Percentiles rank a stretch among this genome's conserved stretches.
phyloP scores from a whole-genome alignment of 163 green algal species.

The Volvox carteri region DNA sequence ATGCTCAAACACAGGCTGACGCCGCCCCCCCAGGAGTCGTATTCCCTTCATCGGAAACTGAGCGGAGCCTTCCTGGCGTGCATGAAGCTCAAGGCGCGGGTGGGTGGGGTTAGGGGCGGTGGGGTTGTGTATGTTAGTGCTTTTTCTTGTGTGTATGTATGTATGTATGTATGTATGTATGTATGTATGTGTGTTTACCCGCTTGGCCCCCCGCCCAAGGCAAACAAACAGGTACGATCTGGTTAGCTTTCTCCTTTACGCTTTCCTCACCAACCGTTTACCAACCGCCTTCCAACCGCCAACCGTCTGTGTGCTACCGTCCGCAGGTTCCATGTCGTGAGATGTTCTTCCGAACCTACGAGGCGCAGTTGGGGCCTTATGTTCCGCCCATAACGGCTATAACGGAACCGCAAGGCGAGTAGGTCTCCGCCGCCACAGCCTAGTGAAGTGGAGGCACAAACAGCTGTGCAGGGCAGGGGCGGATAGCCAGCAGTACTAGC shows the following conservation, averaged over 20 bases:
- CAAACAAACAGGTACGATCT: too few relatives aligned
- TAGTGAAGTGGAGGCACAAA: too few relatives aligned
- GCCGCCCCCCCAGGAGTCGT: conserved; percentile 94
- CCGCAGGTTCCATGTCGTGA: conserved; percentile 73
- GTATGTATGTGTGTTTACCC: too few relatives aligned
- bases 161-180: too few relatives aligned
- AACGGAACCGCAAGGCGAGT: too few relatives aligned
- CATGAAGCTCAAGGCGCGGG: conserved; percentile 90
- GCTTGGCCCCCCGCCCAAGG: too few relatives aligned
- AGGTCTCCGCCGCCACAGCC: too few relatives aligned
- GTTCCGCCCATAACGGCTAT: conserved; percentile 2
- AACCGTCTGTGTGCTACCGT: neutral
- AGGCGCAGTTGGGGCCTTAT: conserved; percentile 31
- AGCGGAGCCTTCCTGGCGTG: conserved; percentile 95
- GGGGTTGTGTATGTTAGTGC: neutral
- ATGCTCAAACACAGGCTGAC: conserved; percentile 97
- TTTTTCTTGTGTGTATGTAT: neutral
- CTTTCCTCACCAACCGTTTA: neutral
- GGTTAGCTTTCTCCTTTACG: neutral
- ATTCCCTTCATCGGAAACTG: conserved; percentile 97
- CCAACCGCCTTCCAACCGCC: too few relatives aligned
- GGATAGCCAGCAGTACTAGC: too few relatives aligned
- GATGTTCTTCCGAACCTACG: conserved; percentile 75
- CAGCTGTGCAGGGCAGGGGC: too few relatives aligned
- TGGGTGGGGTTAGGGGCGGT: neutral